Evolutionary conservation across 1,284 basidiomycete genomes (phyloP).

Genomic region (Rhodotorula sp.): DNA sequence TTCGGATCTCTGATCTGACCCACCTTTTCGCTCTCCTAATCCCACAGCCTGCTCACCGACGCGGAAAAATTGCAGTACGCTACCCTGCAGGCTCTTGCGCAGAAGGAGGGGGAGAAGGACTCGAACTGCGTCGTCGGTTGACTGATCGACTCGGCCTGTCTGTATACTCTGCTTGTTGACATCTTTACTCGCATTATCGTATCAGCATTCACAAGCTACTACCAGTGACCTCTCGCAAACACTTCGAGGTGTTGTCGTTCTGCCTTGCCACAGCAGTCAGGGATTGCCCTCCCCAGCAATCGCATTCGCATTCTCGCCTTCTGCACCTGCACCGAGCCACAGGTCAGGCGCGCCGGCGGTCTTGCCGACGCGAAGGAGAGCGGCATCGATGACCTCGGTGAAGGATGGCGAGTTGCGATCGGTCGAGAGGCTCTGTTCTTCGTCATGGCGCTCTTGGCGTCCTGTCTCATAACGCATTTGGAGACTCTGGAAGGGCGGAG

Average conservation of each 20-base stretch:
- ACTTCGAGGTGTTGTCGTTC: not conserved
- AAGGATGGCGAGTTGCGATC: not conserved
- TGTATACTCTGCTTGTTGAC: not conserved
- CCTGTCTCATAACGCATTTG: not conserved
- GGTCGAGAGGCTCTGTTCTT: not conserved
- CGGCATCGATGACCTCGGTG: not conserved
- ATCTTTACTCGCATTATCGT: not conserved
- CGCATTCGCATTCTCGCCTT: not conserved
- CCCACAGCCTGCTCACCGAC: slow-evolving; percentile 34
- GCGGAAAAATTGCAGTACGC: slow-evolving; percentile 40
- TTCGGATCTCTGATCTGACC: not conserved
- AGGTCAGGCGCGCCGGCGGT: slow-evolving; percentile 4
- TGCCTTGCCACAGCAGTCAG: not conserved
- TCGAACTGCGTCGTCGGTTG: not conserved
- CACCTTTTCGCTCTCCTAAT: not conserved
- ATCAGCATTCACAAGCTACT: not conserved
- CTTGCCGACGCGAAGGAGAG: slow-evolving; percentile 12
- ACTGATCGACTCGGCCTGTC: not conserved
- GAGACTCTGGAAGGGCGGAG: not conserved
- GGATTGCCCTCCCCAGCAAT: too few species aligned
- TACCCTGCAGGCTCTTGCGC: slow-evolving; percentile 37
- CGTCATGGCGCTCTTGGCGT: not conserved
- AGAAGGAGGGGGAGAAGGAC: slow-evolving; percentile 2
- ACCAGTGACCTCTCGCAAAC: not conserved
- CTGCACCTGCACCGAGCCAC: not conserved